Evolutionary conservation across 129 eudicot genomes (phyloP).

Genomic region (Flaveria brownii): DNA sequence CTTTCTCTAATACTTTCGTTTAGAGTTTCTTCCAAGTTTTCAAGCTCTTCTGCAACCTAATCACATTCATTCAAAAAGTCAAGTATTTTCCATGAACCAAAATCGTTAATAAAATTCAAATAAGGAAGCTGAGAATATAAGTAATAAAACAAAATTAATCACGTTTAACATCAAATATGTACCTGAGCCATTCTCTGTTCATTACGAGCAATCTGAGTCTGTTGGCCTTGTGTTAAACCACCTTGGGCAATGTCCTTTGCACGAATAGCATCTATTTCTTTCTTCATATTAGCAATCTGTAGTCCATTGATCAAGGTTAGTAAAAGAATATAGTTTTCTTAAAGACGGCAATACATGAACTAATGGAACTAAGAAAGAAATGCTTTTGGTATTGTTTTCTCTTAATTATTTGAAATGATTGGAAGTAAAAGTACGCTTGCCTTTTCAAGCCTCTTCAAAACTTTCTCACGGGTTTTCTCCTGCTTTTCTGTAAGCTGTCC

Average conservation of each 20-base stretch:
- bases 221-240: slow-evolving; percentile 99
- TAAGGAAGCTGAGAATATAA: background rate
- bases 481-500: slow-evolving; percentile 99
- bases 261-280: slow-evolving; percentile 97
- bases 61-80: slow-evolving; percentile 14
- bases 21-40: slow-evolving; percentile 91
- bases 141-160: slow-evolving; percentile 5
- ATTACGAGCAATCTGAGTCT: slow-evolving; percentile 98
- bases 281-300: slow-evolving; percentile 96
- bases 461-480: slow-evolving; percentile 95
- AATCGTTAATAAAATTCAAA: background rate
- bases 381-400: background rate
- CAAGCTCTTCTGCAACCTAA: slow-evolving; percentile 95
- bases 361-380: slow-evolving; percentile 17
- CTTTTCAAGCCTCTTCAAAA: slow-evolving; percentile 91
- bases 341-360: slow-evolving; percentile 7
- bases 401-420: background rate
- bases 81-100: background rate
- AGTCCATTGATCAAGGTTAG: slow-evolving; percentile 27
- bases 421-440: slow-evolving; percentile 36
- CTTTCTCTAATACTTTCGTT: slow-evolving; percentile 98
- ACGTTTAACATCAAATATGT: background rate
- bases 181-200: slow-evolving; percentile 98
- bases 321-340: slow-evolving; percentile 2
- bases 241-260: slow-evolving; percentile 98